These are phyloP conservation scores for Cryptosporidium sp. DNA, from an alignment of 169 alveolate genomes.

Conservation along the genomic window DNA sequence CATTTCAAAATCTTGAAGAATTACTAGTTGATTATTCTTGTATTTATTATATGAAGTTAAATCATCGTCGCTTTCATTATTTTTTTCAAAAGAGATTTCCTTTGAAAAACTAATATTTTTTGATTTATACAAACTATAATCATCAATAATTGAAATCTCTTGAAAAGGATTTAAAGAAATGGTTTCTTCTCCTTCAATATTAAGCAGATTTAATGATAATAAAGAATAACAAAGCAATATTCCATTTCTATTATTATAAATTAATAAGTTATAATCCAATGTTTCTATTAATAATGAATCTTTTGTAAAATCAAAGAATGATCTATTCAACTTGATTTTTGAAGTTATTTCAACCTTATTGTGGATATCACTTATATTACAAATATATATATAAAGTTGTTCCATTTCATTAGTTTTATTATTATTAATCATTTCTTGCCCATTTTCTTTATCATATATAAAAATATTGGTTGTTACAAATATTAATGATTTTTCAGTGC, in stretches of 20 bases:
- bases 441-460: not conserved
- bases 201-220: slow-evolving; percentile 33
- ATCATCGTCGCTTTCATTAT: not conserved
- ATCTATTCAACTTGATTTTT: slow-evolving; percentile 14
- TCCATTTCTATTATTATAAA: slow-evolving; percentile 1
- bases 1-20: slow-evolving; percentile 30
- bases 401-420: not conserved
- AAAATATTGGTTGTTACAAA: slow-evolving; percentile 12
- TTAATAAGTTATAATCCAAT: slow-evolving; percentile 31
- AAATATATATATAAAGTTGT: slow-evolving; percentile 37
- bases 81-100: not conserved
- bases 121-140: not conserved
- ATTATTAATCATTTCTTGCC: not conserved
- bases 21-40: not conserved
- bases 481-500: not conserved
- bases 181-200: not conserved
- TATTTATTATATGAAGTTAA: not conserved
- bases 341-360: not conserved
- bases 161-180: slow-evolving; percentile 41
- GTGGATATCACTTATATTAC: not conserved
- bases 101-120: not conserved
- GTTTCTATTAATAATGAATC: not conserved
- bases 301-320: not conserved
- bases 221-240: slow-evolving; percentile 31
- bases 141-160: not conserved